Evolutionary conservation across 257 asterid genomes (phyloP), one percentile per base, ranked within the genome.

Genomic region (Capsicum rhomboideum): DNA sequence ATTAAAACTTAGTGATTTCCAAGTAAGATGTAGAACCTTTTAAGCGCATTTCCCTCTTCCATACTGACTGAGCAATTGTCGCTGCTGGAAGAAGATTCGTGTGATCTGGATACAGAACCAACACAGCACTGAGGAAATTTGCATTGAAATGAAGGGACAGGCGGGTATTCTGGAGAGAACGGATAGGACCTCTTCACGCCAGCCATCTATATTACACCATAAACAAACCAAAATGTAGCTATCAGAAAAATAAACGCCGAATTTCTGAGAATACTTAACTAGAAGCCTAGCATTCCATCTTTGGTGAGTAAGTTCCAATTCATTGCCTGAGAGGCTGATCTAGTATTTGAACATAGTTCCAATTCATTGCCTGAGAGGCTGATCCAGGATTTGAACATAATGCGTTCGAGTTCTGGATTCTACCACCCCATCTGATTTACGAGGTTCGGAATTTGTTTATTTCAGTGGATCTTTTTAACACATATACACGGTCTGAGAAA

Each of bases 31-130:
- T 31, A 21, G 74, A 66, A 94, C 99, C 97, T 91, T 67, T 85
- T 85, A 85, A 78, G 79, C 40, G 82, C 63, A 80, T 85, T 85
- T 87, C 89, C 84, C 12, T 91, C 85, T 68, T 90, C 94, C 75
- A 72, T 81, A 21, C 72, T 82, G 82, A 83, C 69, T 58, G 84
- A 79, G 84, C 84, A 85, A 68, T 89, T 85, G 29, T 88, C 82
- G 90, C 90, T 87, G 63, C 86, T 84, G 34, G 90, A 83, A 58
- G 90, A 84, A 13, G 91, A 71, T 63, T 91, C 94, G 26, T 87
- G 93, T 8, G 90, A 68, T 82, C 82, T 82, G n/a, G 88, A 40
- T 3, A 50, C 40, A 12, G 87, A 34, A 69, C 84, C 26, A 59
- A 82, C 83, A 59, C 42, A 79, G 12, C 81, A 18, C 61, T 85